phyloP scores from a whole-genome alignment of 139 green algal species.

The Limnomonas spitsbergensis region DNA sequence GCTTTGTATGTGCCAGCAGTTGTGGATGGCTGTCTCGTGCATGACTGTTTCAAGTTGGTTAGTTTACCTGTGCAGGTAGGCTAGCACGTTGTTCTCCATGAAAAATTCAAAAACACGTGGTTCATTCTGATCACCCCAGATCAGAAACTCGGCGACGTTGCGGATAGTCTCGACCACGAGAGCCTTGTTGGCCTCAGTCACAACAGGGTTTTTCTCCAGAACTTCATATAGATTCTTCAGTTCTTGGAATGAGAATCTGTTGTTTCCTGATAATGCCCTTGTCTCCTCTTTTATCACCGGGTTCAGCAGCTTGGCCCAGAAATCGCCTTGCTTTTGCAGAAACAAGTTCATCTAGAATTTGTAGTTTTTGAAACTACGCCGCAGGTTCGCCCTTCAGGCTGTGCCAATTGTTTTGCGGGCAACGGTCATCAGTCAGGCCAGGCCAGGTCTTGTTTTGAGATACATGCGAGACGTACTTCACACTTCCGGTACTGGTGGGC shows the following conservation, averaged over 20 bases:
- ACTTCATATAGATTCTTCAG: conserved; percentile 54
- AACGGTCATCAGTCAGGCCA: too few species aligned
- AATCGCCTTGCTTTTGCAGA: background rate
- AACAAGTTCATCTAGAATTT: background rate
- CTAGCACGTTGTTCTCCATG: conserved; percentile 87
- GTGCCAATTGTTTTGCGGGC: too few species aligned
- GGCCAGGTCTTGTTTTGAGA: too few species aligned
- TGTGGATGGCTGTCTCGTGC: background rate
- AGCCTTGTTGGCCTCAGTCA: conserved; percentile 48
- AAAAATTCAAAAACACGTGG: conserved; percentile 94
- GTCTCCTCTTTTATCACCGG: background rate
- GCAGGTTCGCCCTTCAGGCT: too few species aligned
- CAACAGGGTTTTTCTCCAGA: conserved; percentile 52
- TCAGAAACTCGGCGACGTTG: conserved; percentile 92
- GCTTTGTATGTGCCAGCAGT: background rate
- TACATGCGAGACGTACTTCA: too few species aligned
- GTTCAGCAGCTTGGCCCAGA: conserved; percentile 22
- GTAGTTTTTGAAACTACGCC: too few species aligned
- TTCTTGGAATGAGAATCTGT: conserved; percentile 60
- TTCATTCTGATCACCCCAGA: conserved; percentile 98
- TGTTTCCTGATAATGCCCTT: background rate
- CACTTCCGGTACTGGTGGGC: too few species aligned
- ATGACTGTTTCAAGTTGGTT: background rate
- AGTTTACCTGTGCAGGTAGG: conserved; percentile 64
- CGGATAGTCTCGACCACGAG: conserved; percentile 88